Base-by-base conservation (phyloP, 2,329 filamentous ascomycete species). In the Cladosporium sp. region DNA sequence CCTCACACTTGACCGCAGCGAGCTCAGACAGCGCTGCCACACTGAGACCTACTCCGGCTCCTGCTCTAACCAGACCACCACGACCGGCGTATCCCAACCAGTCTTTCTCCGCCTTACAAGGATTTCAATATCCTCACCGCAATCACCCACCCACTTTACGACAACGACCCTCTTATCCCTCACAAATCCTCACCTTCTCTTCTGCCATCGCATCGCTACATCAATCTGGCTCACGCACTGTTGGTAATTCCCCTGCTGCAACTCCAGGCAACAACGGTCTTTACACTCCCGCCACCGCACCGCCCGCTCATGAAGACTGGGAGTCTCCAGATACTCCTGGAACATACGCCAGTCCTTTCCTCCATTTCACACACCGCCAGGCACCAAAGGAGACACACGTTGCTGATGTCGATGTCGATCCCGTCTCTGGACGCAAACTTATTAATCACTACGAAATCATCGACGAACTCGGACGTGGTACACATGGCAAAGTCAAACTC, bases 361-460 rank as follows among this genome's bases (percentile, higher is more conserved):
- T 84, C 58, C 82, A 84, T 69, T 80, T 79, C 69, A 81, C 79
- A 21, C 82, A 84, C 62, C 71, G 80, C 21, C 81, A 83, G 70
- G 77, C 78, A n/a, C 82, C 82, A 36, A 84, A 83, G 71, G 82
- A 84, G 64, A 97, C 94, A 11, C 92, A 97, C 79, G 92, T 93
- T 69, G 93, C 92, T 63, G 89, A 93, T 74, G 92, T 97, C 72
- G 94, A 98, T 74, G 89, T 93, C 69, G 93, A 98, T 78, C 87
- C 87, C 64, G 85, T 92, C 69, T 96, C 94, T 5, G 95, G 95
- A 67, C 92, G 95, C 69, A 99, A 99, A 81, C 85, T 93, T 63
- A 96, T 99, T 83, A 99, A 99, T 75, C 91, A 97, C 76, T 99
- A 99, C 80, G 92, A 97, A 79, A 92, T 99, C 73, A 90, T 98